These are phyloP conservation scores for Calonectria leucothoes DNA, from an alignment of 2,329 filamentous ascomycete species.

Conservation along the genomic window DNA sequence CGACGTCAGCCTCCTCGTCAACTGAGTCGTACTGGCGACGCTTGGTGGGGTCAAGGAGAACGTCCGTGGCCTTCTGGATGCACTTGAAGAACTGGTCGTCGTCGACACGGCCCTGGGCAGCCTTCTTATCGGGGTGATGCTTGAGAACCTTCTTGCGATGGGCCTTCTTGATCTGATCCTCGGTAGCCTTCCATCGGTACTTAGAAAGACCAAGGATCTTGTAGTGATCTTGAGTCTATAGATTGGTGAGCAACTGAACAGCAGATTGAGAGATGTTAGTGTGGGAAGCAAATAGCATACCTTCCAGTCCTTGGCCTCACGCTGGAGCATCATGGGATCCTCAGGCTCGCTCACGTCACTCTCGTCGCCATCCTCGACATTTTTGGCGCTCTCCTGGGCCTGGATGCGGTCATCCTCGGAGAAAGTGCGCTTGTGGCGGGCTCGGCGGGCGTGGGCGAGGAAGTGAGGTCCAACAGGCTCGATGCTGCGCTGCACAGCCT, in stretches of 20 bases:
- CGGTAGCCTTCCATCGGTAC: slow-evolving; percentile 91
- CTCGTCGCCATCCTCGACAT: slow-evolving; percentile 90
- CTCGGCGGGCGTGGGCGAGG: slow-evolving; percentile 94
- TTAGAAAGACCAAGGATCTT: slow-evolving; percentile 93
- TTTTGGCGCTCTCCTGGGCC: slow-evolving; percentile 94
- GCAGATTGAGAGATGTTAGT: not conserved
- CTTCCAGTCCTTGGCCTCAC: slow-evolving; percentile 99
- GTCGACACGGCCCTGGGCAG: slow-evolving; percentile 85
- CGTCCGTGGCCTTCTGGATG: slow-evolving; percentile 97
- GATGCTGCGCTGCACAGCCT: slow-evolving; percentile 85
- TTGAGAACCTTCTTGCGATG: slow-evolving; percentile 99
- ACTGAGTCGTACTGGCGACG: slow-evolving; percentile 97
- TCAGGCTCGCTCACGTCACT: slow-evolving; percentile 94
- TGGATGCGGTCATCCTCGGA: slow-evolving; percentile 98
- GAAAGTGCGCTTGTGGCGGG: slow-evolving; percentile 97
- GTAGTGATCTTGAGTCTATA: slow-evolving; percentile 93
- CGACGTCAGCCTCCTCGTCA: slow-evolving; percentile 91
- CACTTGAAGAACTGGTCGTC: slow-evolving; percentile 99
- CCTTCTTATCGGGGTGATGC: slow-evolving; percentile 99
- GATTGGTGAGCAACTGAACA: not conserved
- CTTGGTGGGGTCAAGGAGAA: slow-evolving; percentile 91
- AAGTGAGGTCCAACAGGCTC: slow-evolving; percentile 98
- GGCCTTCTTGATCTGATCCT: slow-evolving; percentile 98
- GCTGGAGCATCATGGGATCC: slow-evolving; percentile 89
- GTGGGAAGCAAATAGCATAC: slow-evolving; percentile 57